Conservation (phyloP, 1,139 yeast species). For the Komagataea norvegica region DNA sequence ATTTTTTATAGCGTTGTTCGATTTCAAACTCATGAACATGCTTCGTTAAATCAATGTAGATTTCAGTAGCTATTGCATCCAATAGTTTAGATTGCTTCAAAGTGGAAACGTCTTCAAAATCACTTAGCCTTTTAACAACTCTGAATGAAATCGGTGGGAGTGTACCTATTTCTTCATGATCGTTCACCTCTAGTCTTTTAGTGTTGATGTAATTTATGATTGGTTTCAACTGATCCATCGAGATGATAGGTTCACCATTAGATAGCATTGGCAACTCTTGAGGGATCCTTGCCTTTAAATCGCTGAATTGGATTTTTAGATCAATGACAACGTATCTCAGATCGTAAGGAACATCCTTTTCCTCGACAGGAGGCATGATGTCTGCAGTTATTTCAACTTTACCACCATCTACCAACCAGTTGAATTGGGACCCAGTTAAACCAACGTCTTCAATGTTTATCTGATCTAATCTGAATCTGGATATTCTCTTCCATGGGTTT, state of each 20-base stretch:
- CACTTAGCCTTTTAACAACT: slow-evolving; percentile 54
- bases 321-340: slow-evolving; percentile 59
- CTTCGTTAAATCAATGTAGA: slow-evolving; percentile 52
- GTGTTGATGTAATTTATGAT: slow-evolving; percentile 56
- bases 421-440: slow-evolving; percentile 42
- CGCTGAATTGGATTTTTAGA: slow-evolving; percentile 56
- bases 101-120: slow-evolving; percentile 44
- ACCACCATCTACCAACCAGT: slow-evolving; percentile 62
- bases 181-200: slow-evolving; percentile 27
- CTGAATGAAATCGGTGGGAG: slow-evolving; percentile 36
- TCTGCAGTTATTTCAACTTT: slow-evolving; percentile 68
- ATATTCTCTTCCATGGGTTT: slow-evolving; percentile 46
- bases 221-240: slow-evolving; percentile 56
- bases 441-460: slow-evolving; percentile 46
- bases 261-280: slow-evolving; percentile 47
- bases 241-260: slow-evolving; percentile 50
- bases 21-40: slow-evolving; percentile 45
- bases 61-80: slow-evolving; percentile 52
- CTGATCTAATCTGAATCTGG: slow-evolving; percentile 61
- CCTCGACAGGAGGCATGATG: slow-evolving; percentile 55
- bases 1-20: slow-evolving; percentile 43
- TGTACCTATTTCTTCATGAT: slow-evolving; percentile 14
- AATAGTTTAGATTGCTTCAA: slow-evolving; percentile 47
- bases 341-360: slow-evolving; percentile 22
- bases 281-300: slow-evolving; percentile 57